Evolutionary conservation across 257 asterid genomes (phyloP).

Genomic region (Nicotiana paniculata): DNA sequence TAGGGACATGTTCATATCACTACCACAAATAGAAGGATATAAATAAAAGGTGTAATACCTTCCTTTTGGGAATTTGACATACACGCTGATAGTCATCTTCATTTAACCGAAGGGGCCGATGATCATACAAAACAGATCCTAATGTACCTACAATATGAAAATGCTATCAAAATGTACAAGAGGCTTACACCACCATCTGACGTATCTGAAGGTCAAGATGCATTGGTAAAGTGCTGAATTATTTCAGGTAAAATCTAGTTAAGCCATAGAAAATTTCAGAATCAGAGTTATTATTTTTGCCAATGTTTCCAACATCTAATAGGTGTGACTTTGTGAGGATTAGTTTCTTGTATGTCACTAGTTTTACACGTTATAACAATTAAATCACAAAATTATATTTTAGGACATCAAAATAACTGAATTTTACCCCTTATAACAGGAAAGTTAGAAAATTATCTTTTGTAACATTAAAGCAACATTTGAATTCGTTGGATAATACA

Average conservation of each 20-base stretch:
- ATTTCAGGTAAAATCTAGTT: background rate
- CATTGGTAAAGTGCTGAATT: background rate
- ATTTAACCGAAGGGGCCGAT: slow-evolving; percentile 53
- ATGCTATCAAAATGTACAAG: background rate
- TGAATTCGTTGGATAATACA: background rate
- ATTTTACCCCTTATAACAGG: background rate
- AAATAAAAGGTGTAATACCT: slow-evolving; percentile 35
- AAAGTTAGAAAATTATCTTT: background rate
- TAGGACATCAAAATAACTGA: background rate
- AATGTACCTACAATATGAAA: slow-evolving; percentile 44
- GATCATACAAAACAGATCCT: slow-evolving; percentile 62
- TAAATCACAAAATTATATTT: background rate
- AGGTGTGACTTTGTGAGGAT: background rate
- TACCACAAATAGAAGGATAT: background rate
- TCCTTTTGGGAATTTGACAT: slow-evolving; percentile 51
- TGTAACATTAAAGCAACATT: background rate
- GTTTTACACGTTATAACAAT: too few relatives aligned
- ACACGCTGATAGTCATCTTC: slow-evolving; percentile 65
- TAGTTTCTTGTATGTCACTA: too few relatives aligned
- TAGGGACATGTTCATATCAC: background rate
- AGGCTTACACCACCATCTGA: background rate
- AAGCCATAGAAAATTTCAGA: background rate
- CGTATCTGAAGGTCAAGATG: background rate
- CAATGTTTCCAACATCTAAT: background rate
- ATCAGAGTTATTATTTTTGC: background rate